Evolutionary conservation across 805 yeast genomes (phyloP).

Genomic region (Starmera amethionina): DNA sequence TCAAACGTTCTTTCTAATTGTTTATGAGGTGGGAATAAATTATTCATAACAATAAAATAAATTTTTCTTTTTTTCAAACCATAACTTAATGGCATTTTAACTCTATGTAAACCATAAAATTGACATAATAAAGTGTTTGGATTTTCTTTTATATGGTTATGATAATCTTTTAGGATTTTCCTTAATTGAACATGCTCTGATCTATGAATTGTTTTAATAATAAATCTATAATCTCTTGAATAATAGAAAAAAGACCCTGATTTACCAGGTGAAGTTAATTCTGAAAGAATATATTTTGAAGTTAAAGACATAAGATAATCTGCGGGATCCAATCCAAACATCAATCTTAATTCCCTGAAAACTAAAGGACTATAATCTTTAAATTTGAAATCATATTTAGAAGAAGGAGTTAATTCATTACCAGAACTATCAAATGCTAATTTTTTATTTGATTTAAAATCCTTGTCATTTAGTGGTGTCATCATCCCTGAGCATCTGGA

Average conservation of each 20-base stretch:
- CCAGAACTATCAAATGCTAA: constrained; percentile 83
- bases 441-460: constrained; percentile 66
- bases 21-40: constrained; percentile 87
- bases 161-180: constrained; percentile 62
- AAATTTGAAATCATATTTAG: constrained; percentile 91
- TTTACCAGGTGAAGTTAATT: constrained; percentile 92
- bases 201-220: constrained; percentile 92
- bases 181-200: constrained; percentile 83
- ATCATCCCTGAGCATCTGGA: constrained; percentile 84
- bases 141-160: constrained; percentile 67
- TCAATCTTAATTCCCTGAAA: constrained; percentile 69
- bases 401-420: constrained; percentile 82
- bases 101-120: constrained; percentile 90
- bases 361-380: constrained; percentile 95
- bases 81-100: constrained; percentile 65
- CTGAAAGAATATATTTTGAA: constrained; percentile 85
- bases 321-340: constrained; percentile 89
- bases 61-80: constrained; percentile 51
- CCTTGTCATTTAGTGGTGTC: constrained; percentile 58
- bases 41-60: constrained; percentile 94
- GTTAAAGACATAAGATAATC: constrained; percentile 90
- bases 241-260: constrained; percentile 95
- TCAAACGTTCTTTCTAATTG: constrained; percentile 83
- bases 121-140: constrained; percentile 91
- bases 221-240: constrained; percentile 86